phyloP scores from a whole-genome alignment of 192 early-diverging fungal species.

The Coemansia umbellata region DNA sequence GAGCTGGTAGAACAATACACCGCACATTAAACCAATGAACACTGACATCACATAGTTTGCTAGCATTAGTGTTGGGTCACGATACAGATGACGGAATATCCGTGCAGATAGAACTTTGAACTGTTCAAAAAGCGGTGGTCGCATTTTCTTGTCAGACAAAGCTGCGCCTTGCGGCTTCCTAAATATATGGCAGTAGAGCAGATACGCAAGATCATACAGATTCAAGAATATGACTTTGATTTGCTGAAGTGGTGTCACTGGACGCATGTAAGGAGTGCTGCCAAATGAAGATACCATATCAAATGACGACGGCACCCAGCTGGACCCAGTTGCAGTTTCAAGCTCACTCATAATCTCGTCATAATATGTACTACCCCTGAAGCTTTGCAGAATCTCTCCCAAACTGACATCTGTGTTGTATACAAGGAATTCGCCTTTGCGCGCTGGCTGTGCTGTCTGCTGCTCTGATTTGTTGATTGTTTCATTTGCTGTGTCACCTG shows the following conservation, averaged over 20 bases:
- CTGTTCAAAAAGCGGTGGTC: conserved; percentile 46
- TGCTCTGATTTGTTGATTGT: neutral
- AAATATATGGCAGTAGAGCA: conserved; percentile 5
- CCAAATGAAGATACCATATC: conserved; percentile 28
- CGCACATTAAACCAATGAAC: conserved; percentile 49
- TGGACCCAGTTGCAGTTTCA: conserved; percentile 12
- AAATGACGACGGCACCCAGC: conserved; percentile 30
- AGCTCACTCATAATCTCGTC: conserved; percentile 2
- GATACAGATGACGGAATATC: conserved; percentile 42
- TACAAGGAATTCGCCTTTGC: no score
- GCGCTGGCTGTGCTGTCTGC: no score
- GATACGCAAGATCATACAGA: conserved; percentile 16
- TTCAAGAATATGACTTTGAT: conserved; percentile 34
- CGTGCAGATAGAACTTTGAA: conserved; percentile 48
- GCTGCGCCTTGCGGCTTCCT: neutral
- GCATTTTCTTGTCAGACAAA: conserved; percentile 15
- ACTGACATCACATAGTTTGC: conserved; percentile 39
- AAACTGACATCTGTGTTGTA: conserved; percentile 22
- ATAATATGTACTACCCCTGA: conserved; percentile 13
- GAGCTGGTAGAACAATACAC: conserved; percentile 52
- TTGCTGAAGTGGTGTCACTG: conserved; percentile 42
- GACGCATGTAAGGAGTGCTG: conserved; percentile 21
- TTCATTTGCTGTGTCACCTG: neutral
- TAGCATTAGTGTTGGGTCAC: conserved; percentile 40
- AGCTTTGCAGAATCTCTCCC: conserved; percentile 18